Base-by-base conservation (phyloP, 2,329 filamentous ascomycete genomes). In the Sarocladium brachiariae region DNA sequence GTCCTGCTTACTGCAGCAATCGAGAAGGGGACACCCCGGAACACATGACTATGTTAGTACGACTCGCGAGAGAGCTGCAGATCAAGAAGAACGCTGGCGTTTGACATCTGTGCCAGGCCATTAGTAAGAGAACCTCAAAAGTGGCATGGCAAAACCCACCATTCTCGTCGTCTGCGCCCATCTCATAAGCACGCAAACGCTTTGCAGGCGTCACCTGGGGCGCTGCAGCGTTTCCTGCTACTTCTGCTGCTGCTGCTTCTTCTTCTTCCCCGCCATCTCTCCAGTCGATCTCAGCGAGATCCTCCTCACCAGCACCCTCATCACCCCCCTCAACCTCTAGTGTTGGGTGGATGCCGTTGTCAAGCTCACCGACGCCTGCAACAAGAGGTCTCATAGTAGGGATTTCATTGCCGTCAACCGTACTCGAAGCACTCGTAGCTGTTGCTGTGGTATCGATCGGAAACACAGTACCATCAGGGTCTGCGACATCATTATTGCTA, bases 231-330 rank as follows among this genome's bases (percentile, higher is more conserved):
- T n/a, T n/a, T n/a, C n/a, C n/a, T n/a, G n/a, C 51, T 24, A 48
- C 27, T 10, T 21, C 34, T 16, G 35, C 35, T 13, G 11, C 34
- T 34, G 39, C 34, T 14, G 56, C 53, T 24, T 52, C 54, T 18
- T 52, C 56, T 45, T 54, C 52, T 9, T 51, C 57, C 35, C 57
- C 46, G n/a, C 57, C 59, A 18, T 62, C 59, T 38, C 55, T 52
- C 59, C 59, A 62, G 30, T 62, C 59, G 43, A 62, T 61, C 45
- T 62, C 59, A 30, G 51, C 57, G 2, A 57, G 35, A 19, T 56
- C 52, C 16, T 49, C 52, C 23, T 25, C 45, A 11, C 21, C 50
- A 18, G 11, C 33, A 19, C 11, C 43, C 14, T 14, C 51, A 19
- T 18, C 46, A 30, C 7, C 27, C 7, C 7, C 7, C 7, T 30